Percentiles rank a stretch among this genome's conserved stretches.
phyloP scores from a whole-genome alignment of 2,329 filamentous ascomycete species.

The Mycosphaerella sp. region DNA sequence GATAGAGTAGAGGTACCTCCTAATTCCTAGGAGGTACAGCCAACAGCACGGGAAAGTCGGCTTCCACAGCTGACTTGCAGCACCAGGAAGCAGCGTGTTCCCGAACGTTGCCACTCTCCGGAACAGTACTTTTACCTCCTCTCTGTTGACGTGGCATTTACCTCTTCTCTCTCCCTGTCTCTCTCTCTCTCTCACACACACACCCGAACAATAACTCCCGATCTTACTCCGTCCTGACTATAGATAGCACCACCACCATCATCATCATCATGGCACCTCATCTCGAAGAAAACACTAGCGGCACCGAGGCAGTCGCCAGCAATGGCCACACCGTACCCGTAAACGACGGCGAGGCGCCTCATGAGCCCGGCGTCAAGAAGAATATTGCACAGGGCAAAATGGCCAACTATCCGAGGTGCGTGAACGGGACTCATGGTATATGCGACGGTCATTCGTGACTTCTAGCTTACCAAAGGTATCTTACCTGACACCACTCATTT shows the following conservation, averaged over 20 bases:
- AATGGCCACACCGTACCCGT: slow-evolving; percentile 27
- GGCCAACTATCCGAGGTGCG: slow-evolving; percentile 27
- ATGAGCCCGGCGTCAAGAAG: slow-evolving; percentile 32
- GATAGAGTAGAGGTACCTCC: neutral
- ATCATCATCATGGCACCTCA: slow-evolving; percentile 29
- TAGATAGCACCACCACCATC: neutral
- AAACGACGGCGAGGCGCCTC: slow-evolving; percentile 28
- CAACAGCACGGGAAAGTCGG: no score
- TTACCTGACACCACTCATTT: neutral
- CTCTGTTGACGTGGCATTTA: neutral
- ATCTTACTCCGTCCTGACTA: neutral
- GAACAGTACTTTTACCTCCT: neutral
- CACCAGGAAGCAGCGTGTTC: neutral
- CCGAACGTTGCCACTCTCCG: slow-evolving; percentile 6
- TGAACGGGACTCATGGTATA: neutral
- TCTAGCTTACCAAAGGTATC: neutral
- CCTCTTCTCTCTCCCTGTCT: neutral
- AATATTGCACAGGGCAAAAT: slow-evolving; percentile 29
- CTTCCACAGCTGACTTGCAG: neutral
- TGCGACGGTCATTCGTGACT: neutral
- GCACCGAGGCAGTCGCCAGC: slow-evolving; percentile 11
- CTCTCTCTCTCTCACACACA: no score
- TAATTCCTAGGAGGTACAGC: no score
- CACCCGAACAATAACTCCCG: neutral
- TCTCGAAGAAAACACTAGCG: slow-evolving; percentile 22